Conservation (phyloP, 805 yeast genomes). For the Metschnikowia similis region DNA sequence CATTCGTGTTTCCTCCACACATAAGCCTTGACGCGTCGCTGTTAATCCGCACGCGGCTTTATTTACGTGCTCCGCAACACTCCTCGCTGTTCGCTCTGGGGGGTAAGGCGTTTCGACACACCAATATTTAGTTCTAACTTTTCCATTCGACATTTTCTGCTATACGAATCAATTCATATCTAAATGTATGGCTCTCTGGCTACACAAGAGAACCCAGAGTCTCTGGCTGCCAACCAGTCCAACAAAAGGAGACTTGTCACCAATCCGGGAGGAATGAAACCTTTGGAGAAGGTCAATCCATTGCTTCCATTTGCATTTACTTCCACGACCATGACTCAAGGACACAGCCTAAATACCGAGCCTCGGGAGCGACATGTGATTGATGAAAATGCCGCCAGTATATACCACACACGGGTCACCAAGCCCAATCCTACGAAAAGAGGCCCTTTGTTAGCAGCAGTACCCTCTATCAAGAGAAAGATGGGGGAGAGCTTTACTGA, state of each 20-base stretch:
- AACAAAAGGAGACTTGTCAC: not conserved
- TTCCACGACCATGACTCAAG: slow-evolving; percentile 25
- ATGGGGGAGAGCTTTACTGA: slow-evolving; percentile 43
- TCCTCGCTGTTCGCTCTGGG: not conserved
- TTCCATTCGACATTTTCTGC: not conserved
- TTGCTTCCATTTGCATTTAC: slow-evolving; percentile 50
- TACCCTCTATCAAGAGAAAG: slow-evolving; percentile 37
- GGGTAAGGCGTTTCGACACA: not conserved
- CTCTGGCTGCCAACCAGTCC: not conserved
- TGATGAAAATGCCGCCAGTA: slow-evolving; percentile 43
- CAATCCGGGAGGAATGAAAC: not conserved
- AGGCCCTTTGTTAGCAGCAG: slow-evolving; percentile 19
- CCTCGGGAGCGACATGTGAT: slow-evolving; percentile 38
- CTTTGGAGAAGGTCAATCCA: slow-evolving; percentile 27
- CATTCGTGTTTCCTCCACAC: not conserved
- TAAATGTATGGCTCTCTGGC: not conserved
- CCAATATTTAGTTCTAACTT: not conserved
- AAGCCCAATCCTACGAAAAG: slow-evolving; percentile 12
- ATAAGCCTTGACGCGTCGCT: not conserved
- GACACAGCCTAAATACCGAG: slow-evolving; percentile 31
- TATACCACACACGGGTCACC: slow-evolving; percentile 35
- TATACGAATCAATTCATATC: not conserved
- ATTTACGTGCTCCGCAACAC: not conserved
- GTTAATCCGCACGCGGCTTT: not conserved
- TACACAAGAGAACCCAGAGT: not conserved